A percentile compares a stretch with the other conserved stretches of the same genome.
These are phyloP conservation scores for Leccinellum albellum DNA, from an alignment of 768 basidiomycete genomes.

Conservation along the genomic window DNA sequence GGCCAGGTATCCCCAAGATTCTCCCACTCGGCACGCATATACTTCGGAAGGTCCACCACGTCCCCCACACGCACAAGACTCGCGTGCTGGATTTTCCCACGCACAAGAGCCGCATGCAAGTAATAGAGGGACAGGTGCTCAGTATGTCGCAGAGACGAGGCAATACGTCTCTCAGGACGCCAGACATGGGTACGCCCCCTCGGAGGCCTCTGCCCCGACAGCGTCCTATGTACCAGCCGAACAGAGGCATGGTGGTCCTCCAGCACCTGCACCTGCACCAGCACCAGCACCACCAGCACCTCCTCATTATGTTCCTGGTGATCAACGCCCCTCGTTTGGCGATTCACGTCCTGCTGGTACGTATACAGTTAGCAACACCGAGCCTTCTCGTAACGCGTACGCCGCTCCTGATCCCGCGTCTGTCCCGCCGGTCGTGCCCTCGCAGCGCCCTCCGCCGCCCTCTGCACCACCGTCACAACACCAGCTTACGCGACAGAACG, in stretches of 20 bases:
- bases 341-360: slow-evolving; percentile 20
- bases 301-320: slow-evolving; percentile 14
- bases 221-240: slow-evolving; percentile 18
- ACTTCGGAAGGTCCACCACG: slow-evolving; percentile 14
- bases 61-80: slow-evolving; percentile 13
- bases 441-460: slow-evolving; percentile 15
- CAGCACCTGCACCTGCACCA: slow-evolving; percentile 5
- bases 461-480: slow-evolving; percentile 14
- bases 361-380: slow-evolving; percentile 11
- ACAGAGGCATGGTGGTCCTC: slow-evolving; percentile 16
- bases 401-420: slow-evolving; percentile 14
- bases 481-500: slow-evolving; percentile 18
- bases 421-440: slow-evolving; percentile 14
- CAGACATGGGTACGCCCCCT: slow-evolving; percentile 17
- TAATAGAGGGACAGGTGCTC: slow-evolving; percentile 2
- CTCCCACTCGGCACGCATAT: slow-evolving; percentile 15
- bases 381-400: slow-evolving; percentile 12
- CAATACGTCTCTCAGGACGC: slow-evolving; percentile 22
- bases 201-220: slow-evolving; percentile 12
- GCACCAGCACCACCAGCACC: too few relatives aligned
- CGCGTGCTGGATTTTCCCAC: slow-evolving; percentile 15
- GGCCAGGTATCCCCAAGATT: slow-evolving; percentile 15
- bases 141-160: slow-evolving; percentile 19
- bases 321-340: slow-evolving; percentile 19
- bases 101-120: slow-evolving; percentile 16